phyloP scores from a whole-genome alignment of 1,139 yeast genomes.

The Lodderomyces beijingensis region DNA sequence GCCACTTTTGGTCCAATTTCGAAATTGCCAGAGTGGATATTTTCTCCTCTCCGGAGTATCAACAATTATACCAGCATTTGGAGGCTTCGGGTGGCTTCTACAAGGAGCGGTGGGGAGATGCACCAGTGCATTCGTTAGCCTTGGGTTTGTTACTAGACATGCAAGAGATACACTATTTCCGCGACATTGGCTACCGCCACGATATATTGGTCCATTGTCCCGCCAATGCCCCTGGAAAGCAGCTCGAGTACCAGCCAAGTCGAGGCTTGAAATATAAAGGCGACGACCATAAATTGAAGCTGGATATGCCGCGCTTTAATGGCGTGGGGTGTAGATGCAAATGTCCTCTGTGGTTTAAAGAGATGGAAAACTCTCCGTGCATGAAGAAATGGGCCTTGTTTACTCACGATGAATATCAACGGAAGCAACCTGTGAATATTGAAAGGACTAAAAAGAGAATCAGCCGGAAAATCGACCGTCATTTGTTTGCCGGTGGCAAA shows the following conservation, averaged over 20 bases:
- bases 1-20: constrained; percentile 94
- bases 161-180: constrained; percentile 75
- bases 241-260: constrained; percentile 35
- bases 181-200: constrained; percentile 87
- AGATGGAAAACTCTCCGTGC: constrained; percentile 54
- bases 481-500: constrained; percentile 5
- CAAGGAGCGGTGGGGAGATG: constrained; percentile 93
- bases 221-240: constrained; percentile 47
- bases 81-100: constrained; percentile 78
- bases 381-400: constrained; percentile 51
- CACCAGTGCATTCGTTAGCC: constrained; percentile 85
- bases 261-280: constrained; percentile 9
- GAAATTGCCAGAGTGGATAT: constrained; percentile 81
- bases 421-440: constrained; percentile 23
- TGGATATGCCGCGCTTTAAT: constrained; percentile 40
- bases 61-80: constrained; percentile 58
- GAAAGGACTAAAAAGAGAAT: constrained; percentile 32
- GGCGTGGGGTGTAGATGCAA: constrained; percentile 87
- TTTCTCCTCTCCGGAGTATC: constrained; percentile 61
- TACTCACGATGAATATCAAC: constrained; percentile 31
- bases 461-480: constrained; percentile 14
- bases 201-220: constrained; percentile 84
- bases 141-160: constrained; percentile 66
- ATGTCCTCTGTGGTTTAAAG: constrained; percentile 50
- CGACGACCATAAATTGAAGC: constrained; percentile 28